Conservation (phyloP, 768 basidiomycete genomes). For the Hysterangium stoloniferum region DNA sequence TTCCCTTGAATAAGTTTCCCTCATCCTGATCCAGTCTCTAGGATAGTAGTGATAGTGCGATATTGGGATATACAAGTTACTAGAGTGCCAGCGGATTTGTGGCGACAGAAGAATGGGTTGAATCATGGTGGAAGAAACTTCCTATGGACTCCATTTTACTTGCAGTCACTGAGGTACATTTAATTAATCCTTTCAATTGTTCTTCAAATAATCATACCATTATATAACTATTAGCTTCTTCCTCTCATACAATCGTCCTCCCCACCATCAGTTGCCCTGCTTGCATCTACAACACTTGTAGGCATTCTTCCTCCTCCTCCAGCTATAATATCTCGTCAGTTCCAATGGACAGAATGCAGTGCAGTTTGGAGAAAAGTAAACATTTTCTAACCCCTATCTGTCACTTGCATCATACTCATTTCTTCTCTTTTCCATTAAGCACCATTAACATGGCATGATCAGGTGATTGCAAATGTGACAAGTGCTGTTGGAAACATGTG, state of each 20-base stretch:
- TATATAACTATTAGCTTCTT: too few species aligned
- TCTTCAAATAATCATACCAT: too few species aligned
- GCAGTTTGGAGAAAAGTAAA: slow-evolving; percentile 62
- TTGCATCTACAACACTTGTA: slow-evolving; percentile 60
- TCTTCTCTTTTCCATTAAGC: slow-evolving; percentile 1
- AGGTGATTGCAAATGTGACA: slow-evolving; percentile 10
- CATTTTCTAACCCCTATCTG: background rate
- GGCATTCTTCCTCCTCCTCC: slow-evolving; percentile 70
- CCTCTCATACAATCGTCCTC: slow-evolving; percentile 61
- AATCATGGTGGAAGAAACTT: slow-evolving; percentile 3
- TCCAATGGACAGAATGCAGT: slow-evolving; percentile 92
- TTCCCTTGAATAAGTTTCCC: too few species aligned
- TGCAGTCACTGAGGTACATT: slow-evolving; percentile 1
- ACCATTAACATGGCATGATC: slow-evolving; percentile 7
- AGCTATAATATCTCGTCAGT: slow-evolving; percentile 59
- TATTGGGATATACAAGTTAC: too few species aligned
- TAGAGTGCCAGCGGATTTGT: slow-evolving; percentile 49
- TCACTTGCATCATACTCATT: background rate
- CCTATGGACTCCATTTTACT: background rate
- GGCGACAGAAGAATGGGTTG: slow-evolving; percentile 95
- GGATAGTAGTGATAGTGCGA: too few species aligned
- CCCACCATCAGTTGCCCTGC: slow-evolving; percentile 5
- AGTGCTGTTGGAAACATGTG: slow-evolving; percentile 12
- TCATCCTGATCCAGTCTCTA: too few species aligned
- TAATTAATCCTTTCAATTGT: slow-evolving; percentile 28